Percentiles rank a stretch among this genome's conserved stretches.
Evolutionary conservation across 306 rosid genomes (phyloP).

Genomic region (Spatholobus suberectus): DNA sequence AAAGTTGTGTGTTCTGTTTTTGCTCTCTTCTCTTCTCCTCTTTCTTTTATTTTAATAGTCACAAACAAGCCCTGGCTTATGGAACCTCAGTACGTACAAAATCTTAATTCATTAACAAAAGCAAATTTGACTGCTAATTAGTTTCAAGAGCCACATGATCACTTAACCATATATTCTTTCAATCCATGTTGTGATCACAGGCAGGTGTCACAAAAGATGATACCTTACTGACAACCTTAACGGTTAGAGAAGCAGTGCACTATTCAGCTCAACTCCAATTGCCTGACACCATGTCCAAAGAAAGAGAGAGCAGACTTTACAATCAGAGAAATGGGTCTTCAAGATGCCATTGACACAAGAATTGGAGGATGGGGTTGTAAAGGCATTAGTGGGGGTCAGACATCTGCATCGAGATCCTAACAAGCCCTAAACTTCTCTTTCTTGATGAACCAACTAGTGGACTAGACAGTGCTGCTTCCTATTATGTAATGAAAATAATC

Average conservation of each 20-base stretch:
- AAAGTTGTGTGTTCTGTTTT: too few relatives aligned
- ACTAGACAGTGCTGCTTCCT: constrained; percentile 83
- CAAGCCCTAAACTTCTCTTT: constrained; percentile 66
- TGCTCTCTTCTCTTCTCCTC: too few relatives aligned
- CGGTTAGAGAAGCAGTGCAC: constrained; percentile 61
- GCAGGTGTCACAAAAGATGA: constrained; percentile 45
- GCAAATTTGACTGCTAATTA: too few relatives aligned
- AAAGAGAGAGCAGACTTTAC: constrained; percentile 68
- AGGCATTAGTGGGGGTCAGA: constrained; percentile 78
- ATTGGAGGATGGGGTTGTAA: constrained; percentile 69
- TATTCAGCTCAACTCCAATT: constrained; percentile 76
- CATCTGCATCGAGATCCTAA: constrained; percentile 74
- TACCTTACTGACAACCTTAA: constrained; percentile 31
- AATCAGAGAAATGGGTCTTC: constrained; percentile 75
- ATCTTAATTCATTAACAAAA: too few relatives aligned
- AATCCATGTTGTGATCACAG: too few relatives aligned
- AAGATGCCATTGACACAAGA: constrained; percentile 61
- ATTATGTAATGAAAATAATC: constrained; percentile 70
- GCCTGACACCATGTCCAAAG: constrained; percentile 69
- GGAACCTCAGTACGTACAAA: too few relatives aligned
- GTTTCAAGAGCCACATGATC: too few relatives aligned
- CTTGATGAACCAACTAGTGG: constrained; percentile 86
- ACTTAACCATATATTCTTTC: too few relatives aligned
- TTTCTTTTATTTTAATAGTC: too few relatives aligned
- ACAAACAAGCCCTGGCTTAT: too few relatives aligned